phyloP scores from a whole-genome alignment of 805 yeast species.

The Barnettozyma vustinii region DNA sequence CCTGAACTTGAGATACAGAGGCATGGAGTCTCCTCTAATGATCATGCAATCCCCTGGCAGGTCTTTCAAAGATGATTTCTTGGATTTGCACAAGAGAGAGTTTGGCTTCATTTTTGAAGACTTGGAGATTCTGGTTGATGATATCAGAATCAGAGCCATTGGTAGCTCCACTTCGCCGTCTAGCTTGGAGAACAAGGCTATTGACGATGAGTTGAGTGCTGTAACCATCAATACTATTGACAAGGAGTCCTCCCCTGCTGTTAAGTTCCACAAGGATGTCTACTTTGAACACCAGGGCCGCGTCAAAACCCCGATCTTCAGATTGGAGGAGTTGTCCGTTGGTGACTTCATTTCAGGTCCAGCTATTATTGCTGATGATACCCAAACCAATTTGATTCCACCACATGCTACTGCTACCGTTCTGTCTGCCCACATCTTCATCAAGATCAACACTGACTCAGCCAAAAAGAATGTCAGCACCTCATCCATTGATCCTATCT shows the following conservation, averaged over 20 bases:
- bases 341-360: conserved; percentile 64
- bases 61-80: conserved; percentile 41
- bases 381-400: conserved; percentile 73
- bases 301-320: conserved; percentile 47
- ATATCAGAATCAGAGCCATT: conserved; percentile 66
- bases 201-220: conserved; percentile 49
- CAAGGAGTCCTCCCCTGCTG: conserved; percentile 12
- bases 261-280: conserved; percentile 38
- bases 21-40: conserved; percentile 87
- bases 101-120: conserved; percentile 64
- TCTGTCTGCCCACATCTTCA: conserved; percentile 56
- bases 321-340: conserved; percentile 44
- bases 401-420: conserved; percentile 55
- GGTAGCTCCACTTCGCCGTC: conserved; percentile 41
- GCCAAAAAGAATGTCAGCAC: conserved; percentile 26
- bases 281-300: conserved; percentile 49
- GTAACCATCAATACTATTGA: conserved; percentile 25
- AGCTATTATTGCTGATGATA: conserved; percentile 70
- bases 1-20: conserved; percentile 75
- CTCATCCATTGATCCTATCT: conserved; percentile 55
- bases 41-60: conserved; percentile 32
- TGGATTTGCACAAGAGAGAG: conserved; percentile 55
- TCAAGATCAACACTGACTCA: conserved; percentile 27
- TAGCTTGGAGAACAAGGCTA: conserved; percentile 33
- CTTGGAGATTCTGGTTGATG: conserved; percentile 60